phyloP scores from a whole-genome alignment of 345 rosid genomes.

The Citrus australasica region DNA sequence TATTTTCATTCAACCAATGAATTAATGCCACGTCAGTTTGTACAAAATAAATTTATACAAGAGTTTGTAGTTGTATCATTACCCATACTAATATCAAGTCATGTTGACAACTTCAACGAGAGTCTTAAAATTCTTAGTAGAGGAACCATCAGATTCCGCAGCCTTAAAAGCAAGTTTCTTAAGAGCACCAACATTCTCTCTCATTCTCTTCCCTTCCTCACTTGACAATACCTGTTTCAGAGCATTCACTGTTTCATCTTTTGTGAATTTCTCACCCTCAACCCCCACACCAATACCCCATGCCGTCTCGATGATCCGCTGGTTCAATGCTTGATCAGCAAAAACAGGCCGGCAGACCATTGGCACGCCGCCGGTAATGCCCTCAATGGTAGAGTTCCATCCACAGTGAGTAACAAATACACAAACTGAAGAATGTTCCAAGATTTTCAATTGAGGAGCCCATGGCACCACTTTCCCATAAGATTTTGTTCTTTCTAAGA shows the following conservation, averaged over 20 bases:
- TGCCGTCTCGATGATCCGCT: conserved; percentile 27
- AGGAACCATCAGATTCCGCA: conserved; percentile 30
- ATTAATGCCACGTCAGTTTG: no score
- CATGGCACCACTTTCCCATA: conserved; percentile 48
- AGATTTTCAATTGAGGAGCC: conserved; percentile 53
- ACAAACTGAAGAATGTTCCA: conserved; percentile 46
- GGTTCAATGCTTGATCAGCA: conserved; percentile 45
- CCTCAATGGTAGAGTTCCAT: conserved; percentile 57
- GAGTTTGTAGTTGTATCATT: no score
- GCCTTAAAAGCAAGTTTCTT: conserved; percentile 36
- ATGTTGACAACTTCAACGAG: conserved; percentile 29
- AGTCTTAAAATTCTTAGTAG: conserved; percentile 28
- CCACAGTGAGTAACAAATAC: conserved; percentile 59
- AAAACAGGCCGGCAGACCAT: conserved; percentile 49
- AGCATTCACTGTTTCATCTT: conserved; percentile 24
- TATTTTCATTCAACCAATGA: no score
- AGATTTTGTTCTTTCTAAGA: conserved; percentile 30
- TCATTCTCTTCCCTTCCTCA: conserved; percentile 42
- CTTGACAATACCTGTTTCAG: conserved; percentile 23
- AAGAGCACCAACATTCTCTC: conserved; percentile 14
- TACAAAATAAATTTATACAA: no score
- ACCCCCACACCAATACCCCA: conserved; percentile 47
- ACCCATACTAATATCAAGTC: neutral
- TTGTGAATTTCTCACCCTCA: conserved; percentile 40
- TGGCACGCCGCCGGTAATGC: conserved; percentile 45